phyloP scores from a whole-genome alignment of 768 basidiomycete genomes.

The Kwoniella europaea region DNA sequence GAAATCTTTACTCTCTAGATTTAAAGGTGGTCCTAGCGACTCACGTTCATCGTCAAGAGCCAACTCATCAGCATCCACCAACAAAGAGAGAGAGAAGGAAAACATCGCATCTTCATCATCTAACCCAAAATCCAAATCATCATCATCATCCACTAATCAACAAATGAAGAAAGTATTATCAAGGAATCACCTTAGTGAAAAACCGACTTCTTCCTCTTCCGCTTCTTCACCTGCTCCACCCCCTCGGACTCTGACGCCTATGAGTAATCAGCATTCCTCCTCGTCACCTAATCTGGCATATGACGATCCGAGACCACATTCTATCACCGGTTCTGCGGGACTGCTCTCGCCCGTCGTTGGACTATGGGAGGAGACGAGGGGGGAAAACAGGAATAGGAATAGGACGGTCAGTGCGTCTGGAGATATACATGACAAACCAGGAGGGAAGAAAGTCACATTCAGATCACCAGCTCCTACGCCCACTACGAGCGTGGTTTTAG shows the following conservation, averaged over 20 bases:
- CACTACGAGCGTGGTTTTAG: constrained; percentile 37
- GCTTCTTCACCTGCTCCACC: background rate
- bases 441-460: constrained; percentile 50
- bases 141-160: background rate
- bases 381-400: background rate
- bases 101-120: background rate
- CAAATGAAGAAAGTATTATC: constrained; percentile 1
- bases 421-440: constrained; percentile 19
- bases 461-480: constrained; percentile 46
- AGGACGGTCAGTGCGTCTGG: constrained; percentile 26
- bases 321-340: constrained; percentile 9
- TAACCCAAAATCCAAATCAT: background rate
- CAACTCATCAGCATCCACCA: constrained; percentile 16
- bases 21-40: constrained; percentile 15
- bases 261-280: constrained; percentile 1
- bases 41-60: constrained; percentile 5
- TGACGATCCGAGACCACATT: constrained; percentile 10
- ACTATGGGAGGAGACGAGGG: constrained; percentile 12
- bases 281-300: constrained; percentile 1
- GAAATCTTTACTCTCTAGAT: constrained; percentile 26
- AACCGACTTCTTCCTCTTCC: background rate
- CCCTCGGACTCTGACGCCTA: background rate
- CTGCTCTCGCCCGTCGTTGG: constrained; percentile 11
- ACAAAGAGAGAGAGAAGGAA: background rate
- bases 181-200: background rate